Conservation (phyloP, 2,329 filamentous ascomycete species). For the Penicillium sclerotiorum region DNA sequence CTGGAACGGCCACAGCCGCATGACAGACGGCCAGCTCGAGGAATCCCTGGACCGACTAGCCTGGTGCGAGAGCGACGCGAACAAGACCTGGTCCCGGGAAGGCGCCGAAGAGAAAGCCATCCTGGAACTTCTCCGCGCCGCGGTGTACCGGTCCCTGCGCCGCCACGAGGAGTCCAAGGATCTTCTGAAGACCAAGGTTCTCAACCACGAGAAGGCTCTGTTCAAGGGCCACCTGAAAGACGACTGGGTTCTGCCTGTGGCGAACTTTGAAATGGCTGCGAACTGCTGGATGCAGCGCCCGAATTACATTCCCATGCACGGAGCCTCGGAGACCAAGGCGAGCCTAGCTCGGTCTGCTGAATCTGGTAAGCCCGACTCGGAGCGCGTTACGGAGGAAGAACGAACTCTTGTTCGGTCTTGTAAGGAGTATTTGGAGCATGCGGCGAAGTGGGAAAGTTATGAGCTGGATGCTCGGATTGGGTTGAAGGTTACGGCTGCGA, state of each 20-base stretch:
- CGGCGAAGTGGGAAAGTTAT: conserved; percentile 62
- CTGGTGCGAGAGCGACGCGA: conserved; percentile 67
- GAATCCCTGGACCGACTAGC: conserved; percentile 64
- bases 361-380: not conserved
- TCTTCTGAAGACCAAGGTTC: conserved; percentile 63
- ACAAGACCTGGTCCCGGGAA: conserved; percentile 55
- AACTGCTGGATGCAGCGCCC: conserved; percentile 72
- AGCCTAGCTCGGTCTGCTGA: not conserved
- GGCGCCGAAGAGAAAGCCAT: conserved; percentile 65
- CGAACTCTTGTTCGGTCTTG: conserved; percentile 53
- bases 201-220: conserved; percentile 57
- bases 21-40: conserved; percentile 67
- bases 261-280: conserved; percentile 84
- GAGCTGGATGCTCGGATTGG: conserved; percentile 62
- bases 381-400: conserved; percentile 25
- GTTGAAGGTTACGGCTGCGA: conserved; percentile 51
- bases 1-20: conserved; percentile 86
- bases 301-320: conserved; percentile 41
- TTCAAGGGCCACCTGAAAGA: conserved; percentile 57
- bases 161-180: conserved; percentile 66
- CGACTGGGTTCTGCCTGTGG: conserved; percentile 70
- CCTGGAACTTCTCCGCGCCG: conserved; percentile 66
- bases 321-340: conserved; percentile 9
- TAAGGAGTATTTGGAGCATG: conserved; percentile 59
- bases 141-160: conserved; percentile 66